phyloP scores from a whole-genome alignment of 2,329 filamentous ascomycete species.

The Calonectria montana region DNA sequence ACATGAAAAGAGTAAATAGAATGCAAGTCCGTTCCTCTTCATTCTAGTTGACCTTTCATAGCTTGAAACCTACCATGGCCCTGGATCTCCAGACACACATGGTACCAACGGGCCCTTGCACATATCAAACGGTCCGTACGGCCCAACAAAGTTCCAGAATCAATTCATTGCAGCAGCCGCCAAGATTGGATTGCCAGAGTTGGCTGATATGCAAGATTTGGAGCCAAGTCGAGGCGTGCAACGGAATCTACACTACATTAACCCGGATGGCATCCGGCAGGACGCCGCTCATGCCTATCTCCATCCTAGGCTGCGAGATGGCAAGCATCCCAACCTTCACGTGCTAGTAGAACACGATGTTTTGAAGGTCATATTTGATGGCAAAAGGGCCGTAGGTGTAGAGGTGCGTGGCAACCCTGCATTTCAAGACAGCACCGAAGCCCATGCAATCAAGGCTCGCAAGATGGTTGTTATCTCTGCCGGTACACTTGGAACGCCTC shows the following conservation, averaged over 20 bases:
- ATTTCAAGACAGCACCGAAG: not conserved
- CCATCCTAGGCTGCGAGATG: conserved; percentile 43
- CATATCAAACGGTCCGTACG: conserved; percentile 62
- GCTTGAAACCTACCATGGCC: conserved; percentile 67
- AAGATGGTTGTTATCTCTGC: not conserved
- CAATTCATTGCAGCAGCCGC: conserved; percentile 61
- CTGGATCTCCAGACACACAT: conserved; percentile 57
- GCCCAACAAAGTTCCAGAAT: conserved; percentile 52
- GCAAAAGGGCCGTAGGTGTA: conserved; percentile 66
- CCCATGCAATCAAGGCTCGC: not conserved
- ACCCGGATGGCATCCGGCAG: conserved; percentile 62
- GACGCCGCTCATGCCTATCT: conserved; percentile 64
- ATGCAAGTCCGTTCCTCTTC: not conserved
- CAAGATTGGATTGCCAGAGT: conserved; percentile 60
- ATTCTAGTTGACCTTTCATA: conserved; percentile 22
- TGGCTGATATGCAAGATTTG: conserved; percentile 64
- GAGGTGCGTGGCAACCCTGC: conserved; percentile 48
- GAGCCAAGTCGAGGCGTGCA: conserved; percentile 49
- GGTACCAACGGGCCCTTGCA: conserved; percentile 66
- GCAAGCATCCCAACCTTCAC: conserved; percentile 66
- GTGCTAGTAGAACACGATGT: conserved; percentile 68
- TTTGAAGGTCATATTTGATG: conserved; percentile 63
- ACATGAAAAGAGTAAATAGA: conserved; percentile 42
- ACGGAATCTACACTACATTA: conserved; percentile 54
- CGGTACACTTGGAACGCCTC: not conserved